Evolutionary conservation across 2,329 filamentous ascomycete genomes (phyloP), one percentile per base, ranked within the genome.

Genomic region (Stagonosporopsis chrysanthemi): DNA sequence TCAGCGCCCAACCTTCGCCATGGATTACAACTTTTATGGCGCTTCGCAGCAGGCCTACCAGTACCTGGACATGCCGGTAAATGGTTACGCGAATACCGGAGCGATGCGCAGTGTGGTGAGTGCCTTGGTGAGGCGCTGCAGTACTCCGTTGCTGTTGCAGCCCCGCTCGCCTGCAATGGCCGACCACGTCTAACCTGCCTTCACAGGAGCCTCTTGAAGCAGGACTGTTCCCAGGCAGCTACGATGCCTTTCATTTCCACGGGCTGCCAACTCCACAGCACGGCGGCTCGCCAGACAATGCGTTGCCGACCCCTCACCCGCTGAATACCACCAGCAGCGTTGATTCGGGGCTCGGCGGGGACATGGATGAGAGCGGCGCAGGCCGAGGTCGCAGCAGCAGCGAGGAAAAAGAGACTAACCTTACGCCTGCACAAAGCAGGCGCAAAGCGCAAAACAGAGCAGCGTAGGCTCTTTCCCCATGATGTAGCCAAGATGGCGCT

Each of bases 391-490:
- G 78, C 29, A 77, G 78, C 59, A 80, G 79, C 64, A 81, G 78
- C 59, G 80, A 81, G 59, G 79, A 81, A 67, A 80, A 80, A 65
- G 77, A 80, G 33, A 15, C 50, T 6, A 66, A 61, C 31, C 68
- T 81, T 46, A 82, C 80, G 50, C 78, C 79, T 24, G 79, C 78
- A 45, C 80, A 81, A 68, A 85, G 86, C 66, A 68, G 79, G 63
- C 81, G 88, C 63, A 90, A 91, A 74, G 88, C 86, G 45, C 88
- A 91, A 71, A 91, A 90, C 64, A 78, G 88, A 69, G 88, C 88
- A 75, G 88, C 88, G 88, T 90, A 85, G 75, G 86, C 79, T 17
- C 43, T 23, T 22, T 41, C 40, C 38, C 40, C 31, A 57, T 51
- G 42, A 9, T 28, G 40, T 44, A 22, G 26, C 28, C 29, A 28